A percentile compares a stretch with the other conserved stretches of the same genome.
Evolutionary conservation across 1,284 basidiomycete species (phyloP).

Genomic region (Ceratobasidium theobromae): DNA sequence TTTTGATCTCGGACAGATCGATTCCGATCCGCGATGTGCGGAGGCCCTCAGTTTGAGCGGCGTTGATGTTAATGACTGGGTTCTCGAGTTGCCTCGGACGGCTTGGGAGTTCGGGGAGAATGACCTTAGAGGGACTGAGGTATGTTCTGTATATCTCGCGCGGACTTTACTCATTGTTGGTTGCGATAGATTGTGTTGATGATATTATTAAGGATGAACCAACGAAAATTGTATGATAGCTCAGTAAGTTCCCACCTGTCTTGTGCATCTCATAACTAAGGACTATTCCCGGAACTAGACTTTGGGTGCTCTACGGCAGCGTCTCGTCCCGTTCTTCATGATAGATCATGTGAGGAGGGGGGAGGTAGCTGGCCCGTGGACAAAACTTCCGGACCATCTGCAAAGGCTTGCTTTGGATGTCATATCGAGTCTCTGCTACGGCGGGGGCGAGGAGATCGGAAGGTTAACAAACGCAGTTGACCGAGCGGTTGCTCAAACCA

Average conservation of each 20-base stretch:
- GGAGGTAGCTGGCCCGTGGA: conserved; percentile 69
- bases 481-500: conserved; percentile 47
- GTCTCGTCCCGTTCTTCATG: conserved; percentile 75
- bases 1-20: conserved; percentile 52
- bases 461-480: conserved; percentile 45
- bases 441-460: conserved; percentile 35
- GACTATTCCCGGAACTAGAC: conserved; percentile 44
- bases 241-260: conserved; percentile 44
- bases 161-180: conserved; percentile 27
- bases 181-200: conserved; percentile 56
- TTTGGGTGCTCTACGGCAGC: conserved; percentile 51
- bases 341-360: conserved; percentile 71
- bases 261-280: conserved; percentile 35
- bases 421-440: conserved; percentile 42
- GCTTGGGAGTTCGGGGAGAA: conserved; percentile 79
- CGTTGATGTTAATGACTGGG: conserved; percentile 55
- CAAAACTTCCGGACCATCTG: conserved; percentile 53
- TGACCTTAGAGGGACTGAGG: conserved; percentile 60
- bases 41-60: conserved; percentile 52
- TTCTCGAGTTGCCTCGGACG: conserved; percentile 67
- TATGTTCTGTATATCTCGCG: conserved; percentile 44
- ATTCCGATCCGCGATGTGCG: conserved; percentile 56
- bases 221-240: conserved; percentile 53
- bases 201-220: conserved; percentile 61
- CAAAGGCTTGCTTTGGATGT: conserved; percentile 55